phyloP scores from a whole-genome alignment of 2,329 filamentous ascomycete genomes.

The Monilinia fructigena region DNA sequence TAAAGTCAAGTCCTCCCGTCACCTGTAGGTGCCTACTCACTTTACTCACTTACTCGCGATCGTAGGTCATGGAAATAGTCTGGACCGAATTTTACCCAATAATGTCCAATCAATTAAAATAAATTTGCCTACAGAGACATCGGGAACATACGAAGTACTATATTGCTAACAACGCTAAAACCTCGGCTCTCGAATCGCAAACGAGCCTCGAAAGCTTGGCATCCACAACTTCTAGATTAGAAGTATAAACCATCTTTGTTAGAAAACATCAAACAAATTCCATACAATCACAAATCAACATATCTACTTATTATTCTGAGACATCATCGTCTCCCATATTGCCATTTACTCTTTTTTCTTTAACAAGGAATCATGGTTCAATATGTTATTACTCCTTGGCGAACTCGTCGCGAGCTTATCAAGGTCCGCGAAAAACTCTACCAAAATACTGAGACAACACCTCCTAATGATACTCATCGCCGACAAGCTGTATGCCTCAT shows the following conservation, averaged over 20 bases:
- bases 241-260: not conserved
- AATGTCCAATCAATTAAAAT: not conserved
- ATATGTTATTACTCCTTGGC: constrained; percentile 74
- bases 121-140: too few relatives aligned
- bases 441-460: constrained; percentile 37
- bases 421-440: constrained; percentile 66
- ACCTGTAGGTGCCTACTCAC: not conserved
- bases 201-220: not conserved
- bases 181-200: not conserved
- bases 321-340: not conserved
- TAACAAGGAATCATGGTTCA: constrained; percentile 54
- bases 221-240: not conserved
- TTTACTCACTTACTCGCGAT: too few relatives aligned
- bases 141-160: too few relatives aligned
- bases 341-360: not conserved
- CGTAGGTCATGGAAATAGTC: not conserved
- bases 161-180: not conserved
- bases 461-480: constrained; percentile 56
- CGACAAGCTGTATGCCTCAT: constrained; percentile 56
- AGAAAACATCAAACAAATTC: constrained; percentile 4
- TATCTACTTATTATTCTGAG: not conserved
- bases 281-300: not conserved
- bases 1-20: not conserved
- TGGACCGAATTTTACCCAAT: not conserved
- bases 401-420: constrained; percentile 63